Evolutionary conservation across 805 yeast species (phyloP), one percentile per base, ranked within the genome.

Genomic region (Candida maesae): DNA sequence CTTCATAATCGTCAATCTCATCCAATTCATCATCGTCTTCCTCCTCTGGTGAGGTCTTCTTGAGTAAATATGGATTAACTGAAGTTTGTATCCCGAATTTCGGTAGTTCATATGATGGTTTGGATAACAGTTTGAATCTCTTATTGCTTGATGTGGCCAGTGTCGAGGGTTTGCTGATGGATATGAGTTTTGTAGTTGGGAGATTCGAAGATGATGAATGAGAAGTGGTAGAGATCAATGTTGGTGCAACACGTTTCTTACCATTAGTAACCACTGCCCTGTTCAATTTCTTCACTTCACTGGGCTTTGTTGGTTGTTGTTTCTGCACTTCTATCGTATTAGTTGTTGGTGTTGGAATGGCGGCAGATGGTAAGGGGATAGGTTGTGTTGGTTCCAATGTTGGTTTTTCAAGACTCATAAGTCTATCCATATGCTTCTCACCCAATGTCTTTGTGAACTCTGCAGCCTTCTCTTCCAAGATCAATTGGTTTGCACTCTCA

Each of bases 401-500:
- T 13, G 48, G 45, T 16, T 41, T 39, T 18, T 52, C 59, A 16
- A 47, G 56, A 14, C 65, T 65, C 70, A 73, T 66, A 9, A 75
- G 50, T 35, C 61, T 58, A 36, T 70, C 74, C 66, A 74, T 60
- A 39, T 66, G 67, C 33, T 54, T 54, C 32, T 58, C 64, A 38
- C 59, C 52, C 30, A 54, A 37, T 4, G 53, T 48, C 25, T 60
- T 57, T 32, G 63, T 64, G 31, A 58, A 55, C 25, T 59, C 62
- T 8, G 63, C 66, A 2, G 86, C 79, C 46, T 70, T 69, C 28
- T 81, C 87, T 51, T 89, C 96, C 17, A 91, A 64, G 5, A 66
- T 59, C 41, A 91, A 67, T 61, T 90, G 97, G 39, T 78, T 83
- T 1, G 82, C 74, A 60, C 93, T 82, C 56, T 91, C 98, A 0